Evolutionary conservation across 1,284 basidiomycete genomes (phyloP).

Genomic region (Ganoderma boninense): DNA sequence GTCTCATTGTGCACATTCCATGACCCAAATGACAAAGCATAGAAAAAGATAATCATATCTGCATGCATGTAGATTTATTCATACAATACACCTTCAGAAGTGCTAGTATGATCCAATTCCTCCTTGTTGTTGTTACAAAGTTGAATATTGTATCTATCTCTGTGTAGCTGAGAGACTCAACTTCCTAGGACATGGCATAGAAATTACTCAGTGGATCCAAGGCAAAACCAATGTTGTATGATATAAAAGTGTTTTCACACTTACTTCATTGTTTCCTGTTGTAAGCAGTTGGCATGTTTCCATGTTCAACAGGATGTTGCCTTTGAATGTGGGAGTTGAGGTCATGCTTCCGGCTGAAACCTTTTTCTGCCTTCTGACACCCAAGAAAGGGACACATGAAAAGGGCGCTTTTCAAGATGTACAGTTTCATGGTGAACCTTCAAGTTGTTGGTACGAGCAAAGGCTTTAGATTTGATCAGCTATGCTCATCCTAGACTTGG

Average conservation of each 20-base stretch:
- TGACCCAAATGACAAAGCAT: no score
- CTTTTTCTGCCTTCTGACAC: constrained; percentile 13
- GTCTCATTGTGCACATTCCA: no score
- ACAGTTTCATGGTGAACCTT: constrained; percentile 1
- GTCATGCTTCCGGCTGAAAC: constrained; percentile 15
- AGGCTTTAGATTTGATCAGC: constrained; percentile 3
- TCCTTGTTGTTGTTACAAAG: no score
- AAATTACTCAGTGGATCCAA: not conserved
- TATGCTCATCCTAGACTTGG: no score
- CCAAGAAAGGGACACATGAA: constrained; percentile 2
- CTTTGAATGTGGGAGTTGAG: constrained; percentile 2
- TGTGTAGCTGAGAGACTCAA: no score
- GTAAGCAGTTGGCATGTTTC: not conserved
- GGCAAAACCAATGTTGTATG: no score
- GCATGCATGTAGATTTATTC: no score
- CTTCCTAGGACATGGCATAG: no score
- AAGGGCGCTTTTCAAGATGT: constrained; percentile 7
- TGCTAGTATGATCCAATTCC: no score
- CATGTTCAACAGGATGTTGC: not conserved
- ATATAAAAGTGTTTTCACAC: not conserved
- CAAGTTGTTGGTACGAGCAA: constrained; percentile 13
- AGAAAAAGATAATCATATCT: no score
- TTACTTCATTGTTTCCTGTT: not conserved
- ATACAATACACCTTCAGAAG: no score
- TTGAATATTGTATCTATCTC: no score